Evolutionary conservation across 2,329 filamentous ascomycete genomes (phyloP), one percentile per base, ranked within the genome.

Genomic region (Exophiala bonariae): DNA sequence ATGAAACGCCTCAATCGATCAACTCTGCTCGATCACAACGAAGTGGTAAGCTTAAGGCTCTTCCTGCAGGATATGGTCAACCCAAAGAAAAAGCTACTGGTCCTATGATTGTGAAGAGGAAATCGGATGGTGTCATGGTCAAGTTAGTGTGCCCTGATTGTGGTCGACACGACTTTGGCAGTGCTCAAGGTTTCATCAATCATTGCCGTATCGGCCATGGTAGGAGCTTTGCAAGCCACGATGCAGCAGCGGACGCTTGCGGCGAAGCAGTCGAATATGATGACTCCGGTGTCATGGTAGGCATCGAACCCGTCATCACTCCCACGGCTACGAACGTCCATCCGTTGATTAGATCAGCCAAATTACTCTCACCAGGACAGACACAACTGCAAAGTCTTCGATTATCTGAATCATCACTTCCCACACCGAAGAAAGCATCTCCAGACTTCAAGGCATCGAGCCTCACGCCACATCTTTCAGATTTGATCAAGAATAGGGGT

Each of bases 161-260:
- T 68, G 79, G 89, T 40, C 81, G 92, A 55, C 88, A 89, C 65
- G 89, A 96, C 66, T 97, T 97, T 63, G 91, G 87, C 46, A 97
- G 91, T 71, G 95, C 91, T 0, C 93, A 97, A 68, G 93, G 93
- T n/a, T 97, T 97, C 70, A 93, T 99, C 72, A 99, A 99, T 64
- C 93, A 99, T 65, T 97, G 92, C 66, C 89, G 93, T 47, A 97
- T 99, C 60, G 90, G 91, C 19, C 93, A 99, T 70, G 87, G 86
- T 64, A 81, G 89, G 49, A 90, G 95, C 55, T 97, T 91, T 75
- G 92, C 95, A 71, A 96, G 89, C 60, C 93, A 99, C 63, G 92
- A 97, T 66, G 89, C 91, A 62, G 93, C 93, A 53, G 93, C 92
- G 26, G 79, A 91, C 46, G 86, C 87, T 50, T 95, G 89, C 59